Evolutionary conservation across 345 rosid species (phyloP).

Genomic region (Trapa incisa): DNA sequence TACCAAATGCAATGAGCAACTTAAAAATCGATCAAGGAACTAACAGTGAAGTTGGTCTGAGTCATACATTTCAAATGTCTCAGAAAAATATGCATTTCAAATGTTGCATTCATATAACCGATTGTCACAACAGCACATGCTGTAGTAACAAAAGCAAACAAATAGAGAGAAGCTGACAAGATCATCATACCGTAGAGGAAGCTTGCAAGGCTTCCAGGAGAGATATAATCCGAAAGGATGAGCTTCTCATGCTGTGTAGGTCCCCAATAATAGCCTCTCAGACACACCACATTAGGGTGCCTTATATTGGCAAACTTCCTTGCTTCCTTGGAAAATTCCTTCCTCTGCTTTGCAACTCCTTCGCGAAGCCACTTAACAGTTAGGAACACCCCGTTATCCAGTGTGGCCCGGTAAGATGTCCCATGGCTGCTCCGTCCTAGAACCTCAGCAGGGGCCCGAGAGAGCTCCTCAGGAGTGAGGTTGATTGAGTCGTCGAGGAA

Average conservation of each 20-base stretch:
- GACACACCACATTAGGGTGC: slow-evolving; percentile 93
- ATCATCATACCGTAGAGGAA: slow-evolving; percentile 74
- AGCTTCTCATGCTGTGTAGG: slow-evolving; percentile 98
- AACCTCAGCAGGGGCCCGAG: slow-evolving; percentile 96
- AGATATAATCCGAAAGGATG: slow-evolving; percentile 81
- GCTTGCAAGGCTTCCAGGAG: slow-evolving; percentile 95
- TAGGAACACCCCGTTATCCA: slow-evolving; percentile 73
- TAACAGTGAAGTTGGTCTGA: neutral
- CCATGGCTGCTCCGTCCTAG: slow-evolving; percentile 98
- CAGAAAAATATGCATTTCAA: neutral
- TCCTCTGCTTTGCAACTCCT: slow-evolving; percentile 93
- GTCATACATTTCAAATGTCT: neutral
- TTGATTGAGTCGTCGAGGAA: slow-evolving; percentile 85
- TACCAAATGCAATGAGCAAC: neutral
- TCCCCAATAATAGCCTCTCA: slow-evolving; percentile 99
- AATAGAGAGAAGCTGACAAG: neutral
- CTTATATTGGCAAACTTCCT: slow-evolving; percentile 88
- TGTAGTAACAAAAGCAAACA: neutral
- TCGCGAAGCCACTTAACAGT: slow-evolving; percentile 98
- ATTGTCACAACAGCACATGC: neutral
- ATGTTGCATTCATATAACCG: neutral
- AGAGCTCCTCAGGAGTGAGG: slow-evolving; percentile 84
- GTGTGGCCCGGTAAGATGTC: slow-evolving; percentile 84
- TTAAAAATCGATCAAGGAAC: neutral
- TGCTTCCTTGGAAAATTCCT: slow-evolving; percentile 95